Conservation (phyloP, 345 rosid genomes). For the Eucalyptus guilfoylei region DNA sequence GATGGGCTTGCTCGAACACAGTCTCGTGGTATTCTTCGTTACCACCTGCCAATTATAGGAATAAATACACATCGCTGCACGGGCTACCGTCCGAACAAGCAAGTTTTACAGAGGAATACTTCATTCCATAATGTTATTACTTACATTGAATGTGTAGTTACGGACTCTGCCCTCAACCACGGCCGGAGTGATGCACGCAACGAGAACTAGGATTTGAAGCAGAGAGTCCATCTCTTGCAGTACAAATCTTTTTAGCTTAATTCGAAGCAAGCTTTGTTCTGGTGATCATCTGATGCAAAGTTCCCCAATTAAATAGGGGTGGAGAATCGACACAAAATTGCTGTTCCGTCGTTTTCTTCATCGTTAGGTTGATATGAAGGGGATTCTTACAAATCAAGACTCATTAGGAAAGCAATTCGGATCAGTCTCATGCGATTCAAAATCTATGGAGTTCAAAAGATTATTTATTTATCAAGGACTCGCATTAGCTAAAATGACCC, state of each 20-base stretch:
- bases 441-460: no score
- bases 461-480: background rate
- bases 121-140: background rate
- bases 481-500: background rate
- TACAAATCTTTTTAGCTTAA: background rate
- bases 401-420: background rate
- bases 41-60: background rate
- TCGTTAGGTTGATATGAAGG: constrained; percentile 34
- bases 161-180: background rate
- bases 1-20: background rate
- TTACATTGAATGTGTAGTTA: background rate
- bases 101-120: background rate
- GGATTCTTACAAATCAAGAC: constrained; percentile 37
- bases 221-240: background rate
- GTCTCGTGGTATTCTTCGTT: background rate
- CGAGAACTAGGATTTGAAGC: background rate
- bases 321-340: background rate
- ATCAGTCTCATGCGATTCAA: background rate
- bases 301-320: background rate
- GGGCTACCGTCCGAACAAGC: background rate
- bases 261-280: background rate
- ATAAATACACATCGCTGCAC: no score
- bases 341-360: constrained; percentile 45
- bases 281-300: background rate
- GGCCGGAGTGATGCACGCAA: background rate